Evolutionary conservation across 2,329 filamentous ascomycete genomes (phyloP), one percentile per base, ranked within the genome.

Genomic region (Cyphellophora attinorum): DNA sequence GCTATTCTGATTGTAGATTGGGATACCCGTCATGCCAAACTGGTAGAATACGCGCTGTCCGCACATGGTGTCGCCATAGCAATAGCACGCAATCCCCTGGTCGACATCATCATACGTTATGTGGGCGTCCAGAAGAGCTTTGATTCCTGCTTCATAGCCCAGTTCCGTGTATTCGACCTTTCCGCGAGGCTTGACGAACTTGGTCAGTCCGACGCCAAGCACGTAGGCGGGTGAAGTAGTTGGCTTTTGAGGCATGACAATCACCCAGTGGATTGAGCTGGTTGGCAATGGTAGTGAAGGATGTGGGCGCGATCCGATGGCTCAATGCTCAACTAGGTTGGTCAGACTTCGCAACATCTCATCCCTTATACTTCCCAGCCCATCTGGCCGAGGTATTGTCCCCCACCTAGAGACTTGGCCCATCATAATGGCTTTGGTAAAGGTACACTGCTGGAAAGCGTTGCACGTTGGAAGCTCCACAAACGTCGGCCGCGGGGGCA

Each of bases 1-100:
- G 71, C 96, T 96, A 73, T 95, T 95, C 27, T 44, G 48, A 56
- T 96, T 96, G 71, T 93, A 88, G 57, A 96, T 85, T 52, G 89
- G 89, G 50, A 96, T 95, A 52, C 81, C 72, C 25, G 88, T 95
- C 80, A 96, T 88, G 66, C 89, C 91, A 60, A 96, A 95, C 65
- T 96, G 89, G 65, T 96, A 96, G 65, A 96, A 95, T 53, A 95
- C 85, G 46, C 91, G 81, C 68, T 96, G 89, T 32, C 89, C 89
- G 60, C 82, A 89, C 33, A 88, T 94, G 45, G 79, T 86, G 67
- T 96, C 89, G 55, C 89, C 89, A 59, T 94, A 95, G 71, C 86
- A 93, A 69, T 93, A 96, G 71, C 21, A 95, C 11, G 86, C 89
- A 10, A 96, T 72, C 42, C 85, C 89, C 57, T 91, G 82, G 44